Evolutionary conservation across 805 yeast species (phyloP).

Genomic region (Suhomyces tanzawaensis): DNA sequence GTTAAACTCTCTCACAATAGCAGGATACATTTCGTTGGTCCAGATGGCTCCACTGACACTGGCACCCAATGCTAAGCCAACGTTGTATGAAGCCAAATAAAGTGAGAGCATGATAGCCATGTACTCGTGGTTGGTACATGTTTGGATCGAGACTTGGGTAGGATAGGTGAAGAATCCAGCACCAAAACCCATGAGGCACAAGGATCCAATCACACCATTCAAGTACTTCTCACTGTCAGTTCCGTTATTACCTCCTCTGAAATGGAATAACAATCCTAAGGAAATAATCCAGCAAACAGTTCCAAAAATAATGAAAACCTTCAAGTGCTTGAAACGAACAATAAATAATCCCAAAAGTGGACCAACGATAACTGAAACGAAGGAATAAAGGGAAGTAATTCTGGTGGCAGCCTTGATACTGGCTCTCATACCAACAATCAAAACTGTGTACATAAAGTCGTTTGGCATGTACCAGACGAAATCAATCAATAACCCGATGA

Average conservation of each 20-base stretch:
- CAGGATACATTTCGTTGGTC: constrained; percentile 55
- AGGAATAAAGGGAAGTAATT: constrained; percentile 59
- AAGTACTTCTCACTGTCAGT: constrained; percentile 25
- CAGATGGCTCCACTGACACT: constrained; percentile 70
- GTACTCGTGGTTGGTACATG: constrained; percentile 58
- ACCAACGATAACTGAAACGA: constrained; percentile 62
- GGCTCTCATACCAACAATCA: constrained; percentile 62
- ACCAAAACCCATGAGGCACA: constrained; percentile 66
- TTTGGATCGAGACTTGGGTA: constrained; percentile 57
- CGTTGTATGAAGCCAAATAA: constrained; percentile 54
- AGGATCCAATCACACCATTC: constrained; percentile 62
- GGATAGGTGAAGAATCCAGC: constrained; percentile 72
- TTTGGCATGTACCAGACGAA: constrained; percentile 68
- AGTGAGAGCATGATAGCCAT: constrained; percentile 62
- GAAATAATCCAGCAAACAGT: constrained; percentile 55
- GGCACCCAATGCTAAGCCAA: constrained; percentile 64
- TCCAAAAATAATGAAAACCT: constrained; percentile 61
- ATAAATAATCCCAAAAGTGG: constrained; percentile 54
- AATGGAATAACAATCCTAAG: constrained; percentile 58
- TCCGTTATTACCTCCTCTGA: constrained; percentile 48
- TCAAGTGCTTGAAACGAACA: constrained; percentile 50
- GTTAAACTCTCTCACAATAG: constrained; percentile 33
- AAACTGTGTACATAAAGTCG: constrained; percentile 64
- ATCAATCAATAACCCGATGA: constrained; percentile 56
- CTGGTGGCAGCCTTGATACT: constrained; percentile 62